Base-by-base conservation (phyloP, 345 rosid species). In the Rhizophora mangle region DNA sequence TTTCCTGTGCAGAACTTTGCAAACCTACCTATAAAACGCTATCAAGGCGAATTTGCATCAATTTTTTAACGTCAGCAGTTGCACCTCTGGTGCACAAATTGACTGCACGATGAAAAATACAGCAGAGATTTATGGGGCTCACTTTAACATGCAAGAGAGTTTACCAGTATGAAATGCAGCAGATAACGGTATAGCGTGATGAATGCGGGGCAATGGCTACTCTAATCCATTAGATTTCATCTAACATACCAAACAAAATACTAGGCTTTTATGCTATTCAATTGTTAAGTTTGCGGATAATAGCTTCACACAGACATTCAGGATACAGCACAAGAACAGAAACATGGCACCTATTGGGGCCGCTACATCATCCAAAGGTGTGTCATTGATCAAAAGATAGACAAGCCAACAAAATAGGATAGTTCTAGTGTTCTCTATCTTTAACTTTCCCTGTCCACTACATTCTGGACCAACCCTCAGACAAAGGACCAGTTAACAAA, bases 401-500 rank as follows among this genome's bases (percentile, higher is more conserved):
- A 68, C 76, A 75, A 71, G 26, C 79, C 79, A 75, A 66, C 67
- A 61, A 51, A 65, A 72, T 26, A 64, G 3, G 64, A 74, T 18
- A 16, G 36, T 66, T 63, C 15, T 4, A 55, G 30, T 60, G 71
- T 68, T 61, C 20, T 54, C 51, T 64, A 63, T 68, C 56, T 51
- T 53, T 47, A 13, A 36, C 21, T 22, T 6, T 11, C 2, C 62
- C 47, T 59, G 58, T 32, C 72, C 62, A 30, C 31, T 46, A 21
- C 34, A 39, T 51, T 37, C 61, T 49, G 62, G 31, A 6, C 57
- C 39, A 46, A 72, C 32, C 53, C 56, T 90, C 82, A 92, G 71
- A 92, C 98, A 81, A 95, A 95, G 37, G 99, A 95, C 99, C 99
- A 95, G 77, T 89, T 95, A 53, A 95, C 72, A 77, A 95, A 95